phyloP scores from a whole-genome alignment of 768 basidiomycete genomes.

The Naganishia onofrii region DNA sequence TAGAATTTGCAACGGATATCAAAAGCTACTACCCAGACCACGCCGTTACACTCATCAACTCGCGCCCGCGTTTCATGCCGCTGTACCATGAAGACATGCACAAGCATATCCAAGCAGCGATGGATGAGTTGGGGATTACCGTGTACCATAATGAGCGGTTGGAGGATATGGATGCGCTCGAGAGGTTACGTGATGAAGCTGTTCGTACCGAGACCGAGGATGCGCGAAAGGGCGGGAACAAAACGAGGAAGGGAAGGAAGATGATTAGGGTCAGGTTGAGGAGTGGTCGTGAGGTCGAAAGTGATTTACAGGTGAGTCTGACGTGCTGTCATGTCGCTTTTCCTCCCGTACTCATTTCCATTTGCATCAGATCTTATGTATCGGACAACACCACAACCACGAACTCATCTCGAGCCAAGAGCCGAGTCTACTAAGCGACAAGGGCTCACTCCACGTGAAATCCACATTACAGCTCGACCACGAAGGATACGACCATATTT shows the following conservation, averaged over 20 bases:
- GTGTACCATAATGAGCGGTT: conserved; percentile 46
- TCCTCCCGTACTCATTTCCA: background rate
- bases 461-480: conserved; percentile 27
- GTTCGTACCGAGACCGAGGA: conserved; percentile 19
- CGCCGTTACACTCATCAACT: conserved; percentile 53
- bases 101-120: conserved; percentile 38
- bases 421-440: conserved; percentile 17
- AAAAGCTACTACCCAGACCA: conserved; percentile 51
- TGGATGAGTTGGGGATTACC: conserved; percentile 42
- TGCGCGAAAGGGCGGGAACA: background rate
- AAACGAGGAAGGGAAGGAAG: conserved; percentile 23
- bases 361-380: conserved; percentile 44
- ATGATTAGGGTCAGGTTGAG: conserved; percentile 40
- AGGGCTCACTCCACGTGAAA: conserved; percentile 41
- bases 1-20: conserved; percentile 53
- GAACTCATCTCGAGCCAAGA: conserved; percentile 37
- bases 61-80: conserved; percentile 49
- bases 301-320: conserved; percentile 43
- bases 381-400: conserved; percentile 50
- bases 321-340: background rate
- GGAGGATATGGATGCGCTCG: conserved; percentile 19
- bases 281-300: conserved; percentile 44
- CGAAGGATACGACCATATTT: conserved; percentile 37
- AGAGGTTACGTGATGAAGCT: conserved; percentile 35
- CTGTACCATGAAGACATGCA: conserved; percentile 51